phyloP scores from a whole-genome alignment of 345 rosid genomes.

The Brassica incana region DNA sequence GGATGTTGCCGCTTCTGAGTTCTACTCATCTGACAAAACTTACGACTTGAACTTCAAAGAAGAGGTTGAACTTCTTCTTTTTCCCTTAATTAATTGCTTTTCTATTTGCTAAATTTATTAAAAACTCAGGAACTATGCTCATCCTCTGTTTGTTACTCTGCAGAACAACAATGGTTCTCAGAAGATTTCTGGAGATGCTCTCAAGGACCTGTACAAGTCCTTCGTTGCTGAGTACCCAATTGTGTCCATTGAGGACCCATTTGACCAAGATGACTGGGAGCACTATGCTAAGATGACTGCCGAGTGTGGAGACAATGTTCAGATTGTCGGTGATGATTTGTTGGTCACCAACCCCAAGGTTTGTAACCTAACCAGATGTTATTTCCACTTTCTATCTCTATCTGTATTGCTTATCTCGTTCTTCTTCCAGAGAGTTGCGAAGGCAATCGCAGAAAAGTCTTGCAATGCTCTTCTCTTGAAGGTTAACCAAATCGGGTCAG shows the following conservation, averaged over 20 bases:
- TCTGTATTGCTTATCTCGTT: neutral
- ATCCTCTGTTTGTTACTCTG: neutral
- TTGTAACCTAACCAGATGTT: neutral
- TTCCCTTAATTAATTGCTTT: neutral
- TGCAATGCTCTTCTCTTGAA: conserved; percentile 5
- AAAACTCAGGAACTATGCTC: neutral
- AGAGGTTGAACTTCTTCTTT: neutral
- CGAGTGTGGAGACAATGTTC: conserved; percentile 1
- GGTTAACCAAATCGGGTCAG: neutral
- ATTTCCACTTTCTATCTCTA: neutral
- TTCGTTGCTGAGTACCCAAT: neutral
- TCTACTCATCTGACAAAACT: neutral
- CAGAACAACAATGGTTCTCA: conserved; percentile 2
- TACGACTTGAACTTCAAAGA: neutral
- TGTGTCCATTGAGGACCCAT: neutral
- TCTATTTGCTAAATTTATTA: neutral
- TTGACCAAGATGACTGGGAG: conserved; percentile 1
- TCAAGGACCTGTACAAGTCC: neutral
- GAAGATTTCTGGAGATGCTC: conserved; percentile 3
- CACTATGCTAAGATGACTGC: neutral
- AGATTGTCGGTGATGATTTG: conserved; percentile 1
- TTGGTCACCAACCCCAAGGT: neutral
- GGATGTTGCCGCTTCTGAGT: conserved; percentile 1
- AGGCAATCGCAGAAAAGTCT: neutral
- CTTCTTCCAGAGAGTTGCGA: neutral